phyloP scores from a whole-genome alignment of 352 stramenopile species.

The Globisporangium acanthophoron region DNA sequence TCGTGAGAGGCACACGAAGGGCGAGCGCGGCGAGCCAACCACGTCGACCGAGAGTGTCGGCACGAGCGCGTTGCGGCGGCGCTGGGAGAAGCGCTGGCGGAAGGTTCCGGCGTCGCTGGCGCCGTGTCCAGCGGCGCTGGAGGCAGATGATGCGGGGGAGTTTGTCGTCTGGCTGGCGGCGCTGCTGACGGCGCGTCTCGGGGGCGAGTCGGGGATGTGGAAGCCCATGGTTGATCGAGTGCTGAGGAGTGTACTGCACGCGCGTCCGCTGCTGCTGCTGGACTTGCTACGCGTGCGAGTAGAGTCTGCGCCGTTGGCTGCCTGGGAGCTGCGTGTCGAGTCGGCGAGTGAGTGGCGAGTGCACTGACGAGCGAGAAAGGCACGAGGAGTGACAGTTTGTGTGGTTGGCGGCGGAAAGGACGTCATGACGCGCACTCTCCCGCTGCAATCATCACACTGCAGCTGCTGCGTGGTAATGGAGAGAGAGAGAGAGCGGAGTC shows the following conservation, averaged over 20 bases:
- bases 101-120: slow-evolving; percentile 1
- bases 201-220: slow-evolving; percentile 58
- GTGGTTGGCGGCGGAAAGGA: slow-evolving; percentile 25
- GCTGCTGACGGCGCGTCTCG: slow-evolving; percentile 15
- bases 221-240: slow-evolving; percentile 39
- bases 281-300: background rate
- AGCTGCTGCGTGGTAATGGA: slow-evolving; percentile 40
- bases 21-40: slow-evolving; percentile 36
- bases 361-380: slow-evolving; percentile 2
- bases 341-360: slow-evolving; percentile 1
- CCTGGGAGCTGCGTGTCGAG: background rate
- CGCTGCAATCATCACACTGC: background rate
- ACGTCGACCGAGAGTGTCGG: slow-evolving; percentile 38
- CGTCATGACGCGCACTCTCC: background rate
- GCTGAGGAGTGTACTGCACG: background rate
- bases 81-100: slow-evolving; percentile 11
- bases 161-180: slow-evolving; percentile 14
- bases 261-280: background rate
- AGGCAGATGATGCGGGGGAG: background rate
- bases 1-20: slow-evolving; percentile 26
- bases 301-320: background rate
- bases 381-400: slow-evolving; percentile 25
- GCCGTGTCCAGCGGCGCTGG: background rate
- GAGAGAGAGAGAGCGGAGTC: slow-evolving; percentile 53
- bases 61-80: slow-evolving; percentile 57